Base-by-base conservation (phyloP, 345 rosid genomes). In the Carallia brachiata region DNA sequence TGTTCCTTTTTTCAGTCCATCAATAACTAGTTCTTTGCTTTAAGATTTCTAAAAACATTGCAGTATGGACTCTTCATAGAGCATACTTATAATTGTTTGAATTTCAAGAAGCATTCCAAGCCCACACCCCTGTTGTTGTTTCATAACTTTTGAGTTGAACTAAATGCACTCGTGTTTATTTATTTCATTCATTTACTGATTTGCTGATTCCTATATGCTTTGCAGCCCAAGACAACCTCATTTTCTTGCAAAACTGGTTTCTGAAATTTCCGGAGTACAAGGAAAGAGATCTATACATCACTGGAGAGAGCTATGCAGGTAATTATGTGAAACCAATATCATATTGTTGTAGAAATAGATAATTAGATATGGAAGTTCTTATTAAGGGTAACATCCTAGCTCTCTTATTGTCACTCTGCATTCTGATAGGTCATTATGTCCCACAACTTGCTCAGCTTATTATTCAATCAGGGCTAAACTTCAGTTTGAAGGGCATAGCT, bases 401-500 rank as follows among this genome's bases (percentile, higher is more conserved):
- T 60, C 30, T 53, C 17, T 13, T 7, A 36, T 23, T 36, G 27
- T 30, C 47, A 0, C 7, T 5, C 12, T 56, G 60, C 9, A 10
- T 56, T 32, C 61, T 50, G 31, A 39, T 61, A 70, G 79, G 79
- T 16, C 75, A 75, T 17, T 75, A 75, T 54, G 71, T 70, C 28
- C 79, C 75, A 9, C 79, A 70, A 70, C 75, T 75, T 7, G 75
- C 75, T 7, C n/a, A 70, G 2, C 67, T 70, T 4, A 66, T 76
- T 40, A 15, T 62, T 52, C 57, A 76, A 37, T 70, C 75, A 9
- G 70, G 75, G 39, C 19, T 66, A 3, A 54, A 70, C 37, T 27
- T 47, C 71, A 76, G 62, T 7, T 36, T 76, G 39, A 76, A 76
- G 61, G 79, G 71, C 66, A 70, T 76, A 6, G 79, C 79, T 37